Base-by-base conservation (phyloP, 371 early-diverging fungal species). In the Chytridium lagenaria region DNA sequence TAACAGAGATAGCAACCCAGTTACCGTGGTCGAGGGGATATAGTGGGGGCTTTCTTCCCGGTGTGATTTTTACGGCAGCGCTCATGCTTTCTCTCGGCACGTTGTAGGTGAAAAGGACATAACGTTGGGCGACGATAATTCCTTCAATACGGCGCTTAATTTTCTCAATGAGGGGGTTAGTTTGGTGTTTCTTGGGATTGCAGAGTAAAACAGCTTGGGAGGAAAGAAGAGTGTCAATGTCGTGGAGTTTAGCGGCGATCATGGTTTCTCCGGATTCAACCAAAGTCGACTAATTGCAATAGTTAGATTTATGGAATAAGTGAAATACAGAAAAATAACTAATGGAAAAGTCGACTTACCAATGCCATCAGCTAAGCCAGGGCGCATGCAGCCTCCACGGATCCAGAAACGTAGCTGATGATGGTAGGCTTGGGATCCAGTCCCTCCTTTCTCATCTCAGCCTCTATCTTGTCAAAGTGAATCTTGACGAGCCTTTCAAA, bases 241-340 rank as follows among this genome's bases (percentile, higher is more conserved):
- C 91, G 77, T 92, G 92, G 38, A 98, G 90, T 16, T 95, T 95
- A 23, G 98, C 98, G n/a, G 97, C 98, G 70, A 94, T 90, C 98
- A 98, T 98, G 2, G 98, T 97, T 77, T 98, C 98, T 73, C 98
- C 98, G 22, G 95, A 94, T 83, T 98, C 98, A 51, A 92, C 89
- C 51, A 88, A 50, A 85, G 80, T 84, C 5, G 10, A 28, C 19
- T 7, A n/a, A n/a, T n/a, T n/a, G n/a, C 55, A 55, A 36, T 28
- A 44, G 12, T 59, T 22, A 59, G 33, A n/a, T n/a, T n/a, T n/a
- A n/a, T n/a, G n/a, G n/a, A n/a, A n/a, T n/a, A n/a, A n/a, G n/a
- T n/a, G n/a, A n/a, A n/a, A n/a, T n/a, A n/a, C n/a, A n/a, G n/a
- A n/a, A n/a, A n/a, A n/a, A n/a, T n/a, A n/a, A n/a, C n/a, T n/a